These are phyloP conservation scores for Porogramme epimiltina DNA, from an alignment of 1,284 basidiomycete genomes.

Conservation along the genomic window DNA sequence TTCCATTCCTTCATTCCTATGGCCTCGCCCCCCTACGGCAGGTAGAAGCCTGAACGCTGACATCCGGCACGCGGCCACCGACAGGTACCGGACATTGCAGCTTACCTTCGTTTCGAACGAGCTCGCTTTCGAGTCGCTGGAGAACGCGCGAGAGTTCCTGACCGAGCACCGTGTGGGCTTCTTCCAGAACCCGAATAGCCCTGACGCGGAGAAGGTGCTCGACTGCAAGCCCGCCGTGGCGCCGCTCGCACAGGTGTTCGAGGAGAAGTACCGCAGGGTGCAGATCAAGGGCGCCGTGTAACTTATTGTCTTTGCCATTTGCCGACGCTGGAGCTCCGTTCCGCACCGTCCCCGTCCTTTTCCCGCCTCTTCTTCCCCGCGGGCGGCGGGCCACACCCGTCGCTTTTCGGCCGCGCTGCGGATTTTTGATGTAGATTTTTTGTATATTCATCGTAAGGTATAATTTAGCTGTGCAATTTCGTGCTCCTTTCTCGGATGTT, in stretches of 20 bases:
- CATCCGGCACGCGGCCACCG: not conserved
- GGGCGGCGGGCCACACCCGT: too few species aligned
- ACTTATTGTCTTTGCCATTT: conserved; percentile 3
- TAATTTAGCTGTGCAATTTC: too few species aligned
- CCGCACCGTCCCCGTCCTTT: not conserved
- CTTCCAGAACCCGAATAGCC: conserved; percentile 66
- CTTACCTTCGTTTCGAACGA: conserved; percentile 79
- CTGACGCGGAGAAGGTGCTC: conserved; percentile 61
- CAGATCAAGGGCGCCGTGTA: conserved; percentile 65
- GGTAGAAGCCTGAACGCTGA: not conserved
- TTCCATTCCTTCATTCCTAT: conserved; percentile 2
- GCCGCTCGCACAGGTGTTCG: conserved; percentile 59
- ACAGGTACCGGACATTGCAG: conserved; percentile 80
- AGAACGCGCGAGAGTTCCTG: conserved; percentile 75
- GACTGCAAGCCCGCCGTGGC: conserved; percentile 65
- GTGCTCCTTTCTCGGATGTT: too few species aligned
- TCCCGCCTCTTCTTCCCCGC: not conserved
- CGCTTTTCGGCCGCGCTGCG: too few species aligned
- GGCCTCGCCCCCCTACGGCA: not conserved
- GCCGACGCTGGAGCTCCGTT: not conserved
- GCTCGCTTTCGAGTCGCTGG: conserved; percentile 79
- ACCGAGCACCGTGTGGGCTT: conserved; percentile 66
- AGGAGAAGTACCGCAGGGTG: conserved; percentile 78
- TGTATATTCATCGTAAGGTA: too few species aligned
- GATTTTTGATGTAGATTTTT: too few species aligned